Evolutionary conservation across 1,284 basidiomycete species (phyloP).

Genomic region (Taiwanofungus camphoratus): DNA sequence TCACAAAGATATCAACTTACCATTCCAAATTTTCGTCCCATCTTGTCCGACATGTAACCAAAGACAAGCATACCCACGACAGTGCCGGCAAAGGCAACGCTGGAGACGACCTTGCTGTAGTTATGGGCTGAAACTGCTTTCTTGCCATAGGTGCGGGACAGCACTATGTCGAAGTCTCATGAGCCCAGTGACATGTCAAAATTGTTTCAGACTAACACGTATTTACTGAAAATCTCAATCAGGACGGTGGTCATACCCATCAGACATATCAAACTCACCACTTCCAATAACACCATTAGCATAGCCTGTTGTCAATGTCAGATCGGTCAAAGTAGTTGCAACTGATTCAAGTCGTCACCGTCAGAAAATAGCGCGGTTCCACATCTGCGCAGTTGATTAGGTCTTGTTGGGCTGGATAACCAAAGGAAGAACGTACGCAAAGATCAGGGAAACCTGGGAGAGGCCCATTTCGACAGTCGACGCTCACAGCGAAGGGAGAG

Average conservation of each 20-base stretch:
- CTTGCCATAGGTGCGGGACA: slow-evolving; percentile 60
- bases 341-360: slow-evolving; percentile 38
- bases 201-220: slow-evolving; percentile 42
- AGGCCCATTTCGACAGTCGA: slow-evolving; percentile 23
- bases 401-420: background rate
- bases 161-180: slow-evolving; percentile 35
- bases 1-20: slow-evolving; percentile 31
- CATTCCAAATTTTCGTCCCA: slow-evolving; percentile 90
- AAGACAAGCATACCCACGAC: slow-evolving; percentile 77
- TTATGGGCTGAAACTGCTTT: slow-evolving; percentile 41
- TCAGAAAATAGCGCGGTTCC: slow-evolving; percentile 87
- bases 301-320: slow-evolving; percentile 47
- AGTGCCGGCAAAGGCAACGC: slow-evolving; percentile 78
- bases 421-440: slow-evolving; percentile 50
- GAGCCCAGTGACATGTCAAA: background rate
- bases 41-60: slow-evolving; percentile 78
- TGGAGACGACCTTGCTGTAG: slow-evolving; percentile 58
- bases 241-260: background rate
- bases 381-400: slow-evolving; percentile 39
- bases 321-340: slow-evolving; percentile 5
- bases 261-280: slow-evolving; percentile 40
- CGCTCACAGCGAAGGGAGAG: slow-evolving; percentile 15
- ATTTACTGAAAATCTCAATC: slow-evolving; percentile 39
- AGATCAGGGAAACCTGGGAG: slow-evolving; percentile 66
- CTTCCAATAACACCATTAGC: slow-evolving; percentile 74